These are phyloP conservation scores for Leptodontidium sp. DNA, from an alignment of 2,329 filamentous ascomycete species.

Conservation along the genomic window DNA sequence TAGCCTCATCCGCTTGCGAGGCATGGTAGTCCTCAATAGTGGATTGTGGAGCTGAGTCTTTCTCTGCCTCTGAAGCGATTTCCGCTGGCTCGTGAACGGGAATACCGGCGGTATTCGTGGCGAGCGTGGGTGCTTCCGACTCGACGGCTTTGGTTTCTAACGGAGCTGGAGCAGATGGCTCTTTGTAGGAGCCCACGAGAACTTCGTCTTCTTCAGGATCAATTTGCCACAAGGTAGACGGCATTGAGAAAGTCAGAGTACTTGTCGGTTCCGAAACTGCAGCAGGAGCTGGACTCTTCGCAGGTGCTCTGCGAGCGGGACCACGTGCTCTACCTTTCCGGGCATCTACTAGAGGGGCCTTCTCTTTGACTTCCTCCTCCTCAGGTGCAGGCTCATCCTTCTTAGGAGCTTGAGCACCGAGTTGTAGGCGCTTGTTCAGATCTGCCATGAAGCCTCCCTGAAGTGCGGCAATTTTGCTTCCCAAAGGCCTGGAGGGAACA, in stretches of 20 bases:
- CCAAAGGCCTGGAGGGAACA: conserved; percentile 79
- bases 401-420: conserved; percentile 84
- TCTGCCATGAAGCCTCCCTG: conserved; percentile 94
- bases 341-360: conserved; percentile 84
- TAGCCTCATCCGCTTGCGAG: conserved; percentile 30
- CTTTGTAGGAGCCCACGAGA: conserved; percentile 41
- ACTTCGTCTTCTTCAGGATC: conserved; percentile 51
- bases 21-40: conserved; percentile 30
- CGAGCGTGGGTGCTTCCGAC: conserved; percentile 38
- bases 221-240: conserved; percentile 52
- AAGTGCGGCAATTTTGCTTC: conserved; percentile 88
- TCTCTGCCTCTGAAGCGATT: conserved; percentile 31
- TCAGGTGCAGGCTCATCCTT: conserved; percentile 71
- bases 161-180: conserved; percentile 16
- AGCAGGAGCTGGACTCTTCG: conserved; percentile 50
- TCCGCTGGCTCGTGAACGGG: conserved; percentile 36
- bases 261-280: conserved; percentile 27
- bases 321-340: conserved; percentile 90
- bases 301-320: conserved; percentile 77
- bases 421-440: conserved; percentile 85
- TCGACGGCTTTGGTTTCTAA: conserved; percentile 31
- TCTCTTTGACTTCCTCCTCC: conserved; percentile 69
- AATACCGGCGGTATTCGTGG: conserved; percentile 41
- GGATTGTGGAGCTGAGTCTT: conserved; percentile 27
- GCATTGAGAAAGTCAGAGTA: conserved; percentile 42